These are phyloP conservation scores for Mycena epipterygia DNA, from an alignment of 768 basidiomycete genomes.

Conservation along the genomic window DNA sequence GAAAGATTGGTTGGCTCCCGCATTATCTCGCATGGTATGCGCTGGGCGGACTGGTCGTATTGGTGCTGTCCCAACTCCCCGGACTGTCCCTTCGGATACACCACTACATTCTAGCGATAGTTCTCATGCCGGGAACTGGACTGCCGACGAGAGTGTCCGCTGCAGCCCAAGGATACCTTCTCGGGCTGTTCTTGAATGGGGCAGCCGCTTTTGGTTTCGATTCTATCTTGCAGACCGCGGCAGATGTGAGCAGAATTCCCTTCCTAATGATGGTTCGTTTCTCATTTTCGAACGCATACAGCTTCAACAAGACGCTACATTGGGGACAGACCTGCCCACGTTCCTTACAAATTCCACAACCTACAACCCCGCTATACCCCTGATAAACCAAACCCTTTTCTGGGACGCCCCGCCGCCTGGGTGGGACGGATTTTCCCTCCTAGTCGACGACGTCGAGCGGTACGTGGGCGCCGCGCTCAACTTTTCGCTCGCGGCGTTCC, in stretches of 20 bases:
- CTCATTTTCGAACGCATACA: conserved; percentile 45
- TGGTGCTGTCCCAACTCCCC: conserved; percentile 79
- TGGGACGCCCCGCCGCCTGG: conserved; percentile 68
- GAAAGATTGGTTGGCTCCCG: conserved; percentile 88
- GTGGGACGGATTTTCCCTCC: conserved; percentile 84
- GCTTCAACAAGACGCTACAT: conserved; percentile 80
- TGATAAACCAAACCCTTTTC: conserved; percentile 66
- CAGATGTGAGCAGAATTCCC: conserved; percentile 62
- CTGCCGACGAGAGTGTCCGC: conserved; percentile 87
- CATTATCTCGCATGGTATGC: conserved; percentile 84
- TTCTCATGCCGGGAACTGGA: conserved; percentile 81
- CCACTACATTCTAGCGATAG: conserved; percentile 86
- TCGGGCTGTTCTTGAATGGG: conserved; percentile 88
- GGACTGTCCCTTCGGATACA: conserved; percentile 80
- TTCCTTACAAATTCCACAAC: conserved; percentile 84
- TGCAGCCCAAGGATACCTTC: conserved; percentile 83
- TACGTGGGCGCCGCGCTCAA: conserved; percentile 80
- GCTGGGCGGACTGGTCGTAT: conserved; percentile 71
- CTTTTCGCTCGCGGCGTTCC: conserved; percentile 75
- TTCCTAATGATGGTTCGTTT: conserved; percentile 20
- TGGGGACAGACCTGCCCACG: conserved; percentile 76
- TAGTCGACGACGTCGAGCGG: conserved; percentile 90
- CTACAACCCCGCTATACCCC: conserved; percentile 67
- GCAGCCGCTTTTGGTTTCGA: conserved; percentile 85
- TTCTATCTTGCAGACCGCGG: conserved; percentile 82